Base-by-base conservation (phyloP, 805 yeast genomes). In the Diddensiella transvaalensis region DNA sequence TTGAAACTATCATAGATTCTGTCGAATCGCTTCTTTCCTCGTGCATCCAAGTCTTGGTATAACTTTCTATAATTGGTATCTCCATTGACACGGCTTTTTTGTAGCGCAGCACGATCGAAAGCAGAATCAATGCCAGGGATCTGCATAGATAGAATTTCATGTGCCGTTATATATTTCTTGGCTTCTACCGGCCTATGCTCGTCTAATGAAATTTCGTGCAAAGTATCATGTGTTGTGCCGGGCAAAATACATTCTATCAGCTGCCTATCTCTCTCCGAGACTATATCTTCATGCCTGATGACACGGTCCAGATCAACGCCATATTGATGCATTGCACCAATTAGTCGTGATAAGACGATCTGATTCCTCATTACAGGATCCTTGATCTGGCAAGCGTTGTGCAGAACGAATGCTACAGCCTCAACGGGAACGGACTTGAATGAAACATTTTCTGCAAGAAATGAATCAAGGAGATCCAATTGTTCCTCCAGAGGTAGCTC, bases 1-100 rank as follows among this genome's bases (percentile, higher is more conserved):
- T 93, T 90, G 56, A 84, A 79, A 1, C 72, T 65, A 52, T 88
- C 90, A 37, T 91, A 68, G 0, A 81, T 76, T 15, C 71, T 71
- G 58, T 87, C 86, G 62, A 90, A 91, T 46, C 10, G 2, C 19
- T 19, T 19, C 22, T 26, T 17, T 11, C 45, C 44, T 19, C 15
- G 24, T 3, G 22, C 39, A 38, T 41, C 48, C n/a, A 54, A 38
- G 8, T 13, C 11, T 17, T 51, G 53, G 37, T 49, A 54, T 1
- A 49, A 15, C 36, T 26, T 26, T 18, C 22, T 22, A 32, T 54
- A 54, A 40, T 54, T 43, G 21, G 40, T 24, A 11, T 22, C 29
- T 2, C 42, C 50, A 15, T n/a, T n/a, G 4, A 15, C 22, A 35
- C 8, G 21, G 38, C 38, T 35, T 8, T 35, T 35, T 8, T 10